Base-by-base conservation (phyloP, 805 yeast genomes). In the Saccharomycopsis oosterbeekiorum region DNA sequence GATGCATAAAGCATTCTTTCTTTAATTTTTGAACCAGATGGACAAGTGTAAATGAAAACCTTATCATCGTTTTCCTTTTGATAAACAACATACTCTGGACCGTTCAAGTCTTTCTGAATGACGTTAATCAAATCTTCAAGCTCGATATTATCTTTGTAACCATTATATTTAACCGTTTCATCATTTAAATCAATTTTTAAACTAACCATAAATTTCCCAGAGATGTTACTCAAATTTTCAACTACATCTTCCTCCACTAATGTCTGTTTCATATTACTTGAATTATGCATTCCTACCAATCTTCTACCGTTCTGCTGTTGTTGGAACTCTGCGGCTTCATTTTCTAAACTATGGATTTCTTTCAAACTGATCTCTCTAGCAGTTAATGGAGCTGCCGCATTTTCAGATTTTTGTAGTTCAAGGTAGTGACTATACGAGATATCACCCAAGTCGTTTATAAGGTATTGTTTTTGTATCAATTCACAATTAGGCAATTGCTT, bases 1-100 rank as follows among this genome's bases (percentile, higher is more conserved):
- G 96, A 82, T 1, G 99, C 98, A 69, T 91, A 90, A 58, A 91
- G 71, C 97, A 93, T 93, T 68, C 98, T 81, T 59, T 91, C 94
- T 71, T 86, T 88, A 50, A 94, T 94, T 73, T 84, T 85, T 53
- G 97, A 86, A 1, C 92, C 91, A 0, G 96, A 84, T 2, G 99
- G 98, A 72, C 97, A 92, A 8, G 93, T 80, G 70, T 89, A 89
- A 39, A 92, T 82, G 71, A 93, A 91, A 40, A 81, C 82, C 43
- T 68, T 67, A 55, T 76, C 71, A 1, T 70, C 73, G 8, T 65
- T 66, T 1, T 74, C 73, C 64, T 75, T 75, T 57, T 75, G 78
- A 69, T 80, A 80, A 29, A 88, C 65, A 37, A 82, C 81, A 70
- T 84, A 91, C 68, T 74, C 89, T 73, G 84, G 90, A 63, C 69